A percentile compares a stretch with the other conserved stretches of the same genome.
These are phyloP conservation scores for Juglanconis sp. DNA, from an alignment of 2,329 filamentous ascomycete genomes.

Conservation along the genomic window DNA sequence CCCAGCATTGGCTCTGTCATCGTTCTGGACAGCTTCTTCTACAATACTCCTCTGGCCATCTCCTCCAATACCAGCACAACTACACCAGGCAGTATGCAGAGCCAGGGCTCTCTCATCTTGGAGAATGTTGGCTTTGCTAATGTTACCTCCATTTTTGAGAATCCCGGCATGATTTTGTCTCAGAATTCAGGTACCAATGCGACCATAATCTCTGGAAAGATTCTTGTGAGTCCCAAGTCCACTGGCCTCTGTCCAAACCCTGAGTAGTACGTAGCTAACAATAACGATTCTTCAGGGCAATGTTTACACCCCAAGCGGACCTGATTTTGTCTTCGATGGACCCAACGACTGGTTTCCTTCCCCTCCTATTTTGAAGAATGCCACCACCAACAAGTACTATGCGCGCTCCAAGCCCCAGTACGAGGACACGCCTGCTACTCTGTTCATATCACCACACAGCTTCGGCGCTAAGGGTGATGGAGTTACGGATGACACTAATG, in stretches of 20 bases:
- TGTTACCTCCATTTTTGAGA: slow-evolving; percentile 32
- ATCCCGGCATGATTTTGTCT: slow-evolving; percentile 35
- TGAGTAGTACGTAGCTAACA: background rate
- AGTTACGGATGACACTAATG: slow-evolving; percentile 56
- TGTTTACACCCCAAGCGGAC: slow-evolving; percentile 52
- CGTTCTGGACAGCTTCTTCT: slow-evolving; percentile 70
- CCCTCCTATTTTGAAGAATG: slow-evolving; percentile 54
- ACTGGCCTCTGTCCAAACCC: background rate
- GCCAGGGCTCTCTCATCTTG: slow-evolving; percentile 42
- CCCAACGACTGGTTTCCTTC: slow-evolving; percentile 42
- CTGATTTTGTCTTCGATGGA: slow-evolving; percentile 46
- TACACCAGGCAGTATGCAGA: slow-evolving; percentile 28
- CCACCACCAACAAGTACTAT: slow-evolving; percentile 39
- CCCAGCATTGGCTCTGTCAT: slow-evolving; percentile 71
- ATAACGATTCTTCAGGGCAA: slow-evolving; percentile 50
- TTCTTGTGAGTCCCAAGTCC: background rate
- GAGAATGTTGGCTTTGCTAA: slow-evolving; percentile 44
- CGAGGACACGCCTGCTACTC: slow-evolving; percentile 45
- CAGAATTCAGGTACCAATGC: background rate
- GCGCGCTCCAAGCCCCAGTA: slow-evolving; percentile 63
- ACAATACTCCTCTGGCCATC: slow-evolving; percentile 63
- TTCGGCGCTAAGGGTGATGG: slow-evolving; percentile 69
- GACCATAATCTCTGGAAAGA: slow-evolving; percentile 8
- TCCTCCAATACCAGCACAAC: slow-evolving; percentile 51
- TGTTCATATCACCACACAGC: slow-evolving; percentile 60